Evolutionary conservation across 805 yeast genomes (phyloP).

Genomic region (Torulaspora gathmanii): DNA sequence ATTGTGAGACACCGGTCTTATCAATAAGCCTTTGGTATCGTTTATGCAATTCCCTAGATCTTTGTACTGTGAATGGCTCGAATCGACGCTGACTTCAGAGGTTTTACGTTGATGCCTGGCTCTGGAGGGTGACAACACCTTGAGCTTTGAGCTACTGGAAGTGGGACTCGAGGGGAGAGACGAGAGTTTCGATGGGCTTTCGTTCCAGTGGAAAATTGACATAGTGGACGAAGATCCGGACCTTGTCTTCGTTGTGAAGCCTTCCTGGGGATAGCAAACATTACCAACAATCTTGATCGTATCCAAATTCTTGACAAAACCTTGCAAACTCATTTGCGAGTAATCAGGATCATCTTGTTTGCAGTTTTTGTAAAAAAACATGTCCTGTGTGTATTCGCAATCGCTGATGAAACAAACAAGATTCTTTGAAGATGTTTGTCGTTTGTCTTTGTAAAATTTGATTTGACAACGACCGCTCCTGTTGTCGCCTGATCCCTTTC

Average conservation of each 20-base stretch:
- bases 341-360: not conserved
- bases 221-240: slow-evolving; percentile 14
- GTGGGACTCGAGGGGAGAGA: slow-evolving; percentile 6
- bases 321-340: slow-evolving; percentile 1
- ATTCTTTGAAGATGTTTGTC: slow-evolving; percentile 24
- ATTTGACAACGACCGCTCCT: slow-evolving; percentile 28
- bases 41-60: slow-evolving; percentile 9
- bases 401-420: slow-evolving; percentile 31
- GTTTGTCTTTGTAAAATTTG: slow-evolving; percentile 29
- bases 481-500: slow-evolving; percentile 7
- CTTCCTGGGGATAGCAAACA: slow-evolving; percentile 15
- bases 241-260: slow-evolving; percentile 6
- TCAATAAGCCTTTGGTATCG: slow-evolving; percentile 34
- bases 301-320: slow-evolving; percentile 15
- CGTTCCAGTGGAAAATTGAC: slow-evolving; percentile 7
- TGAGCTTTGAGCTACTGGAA: slow-evolving; percentile 9
- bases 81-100: slow-evolving; percentile 15
- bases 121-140: slow-evolving; percentile 17
- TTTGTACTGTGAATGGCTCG: slow-evolving; percentile 6
- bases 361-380: slow-evolving; percentile 25
- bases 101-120: slow-evolving; percentile 9
- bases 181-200: slow-evolving; percentile 5
- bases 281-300: slow-evolving; percentile 25
- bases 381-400: slow-evolving; percentile 27
- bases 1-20: slow-evolving; percentile 63